A percentile compares a stretch with the other conserved stretches of the same genome.
Conservation (phyloP, 805 yeast species). For the Nakazawaea holstii region DNA sequence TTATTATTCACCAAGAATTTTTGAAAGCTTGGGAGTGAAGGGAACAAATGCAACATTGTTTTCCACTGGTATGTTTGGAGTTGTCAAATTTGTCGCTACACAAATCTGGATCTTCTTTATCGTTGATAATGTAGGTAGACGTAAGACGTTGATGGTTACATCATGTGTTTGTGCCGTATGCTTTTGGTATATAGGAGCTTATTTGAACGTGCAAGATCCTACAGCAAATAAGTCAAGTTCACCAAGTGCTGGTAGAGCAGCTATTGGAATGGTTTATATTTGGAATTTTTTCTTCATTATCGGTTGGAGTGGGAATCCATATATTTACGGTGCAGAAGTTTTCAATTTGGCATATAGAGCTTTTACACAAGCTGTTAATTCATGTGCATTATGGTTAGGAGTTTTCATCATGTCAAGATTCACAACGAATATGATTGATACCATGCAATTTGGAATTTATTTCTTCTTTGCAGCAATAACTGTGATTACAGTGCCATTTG, state of each 20-base stretch:
- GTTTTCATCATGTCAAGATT: conserved; percentile 43
- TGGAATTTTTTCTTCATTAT: conserved; percentile 40
- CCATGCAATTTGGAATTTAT: conserved; percentile 39
- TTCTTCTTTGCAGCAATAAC: conserved; percentile 34
- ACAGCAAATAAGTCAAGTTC: conserved; percentile 19
- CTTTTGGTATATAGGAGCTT: conserved; percentile 46
- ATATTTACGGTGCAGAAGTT: conserved; percentile 42
- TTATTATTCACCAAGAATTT: conserved; percentile 47
- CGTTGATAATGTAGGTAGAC: conserved; percentile 42
- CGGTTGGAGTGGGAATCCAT: conserved; percentile 43
- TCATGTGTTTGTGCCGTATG: conserved; percentile 36
- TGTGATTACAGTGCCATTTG: conserved; percentile 23
- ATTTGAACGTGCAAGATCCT: conserved; percentile 34
- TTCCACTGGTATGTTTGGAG: conserved; percentile 50
- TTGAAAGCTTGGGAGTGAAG: conserved; percentile 42
- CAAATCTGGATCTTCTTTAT: conserved; percentile 38
- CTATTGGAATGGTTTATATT: conserved; percentile 38
- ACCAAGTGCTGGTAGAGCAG: conserved; percentile 37
- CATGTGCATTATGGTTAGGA: conserved; percentile 44
- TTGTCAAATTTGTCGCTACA: conserved; percentile 38
- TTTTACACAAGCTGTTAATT: conserved; percentile 36
- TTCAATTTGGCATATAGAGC: conserved; percentile 37
- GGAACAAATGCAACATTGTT: conserved; percentile 40
- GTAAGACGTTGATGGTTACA: conserved; percentile 32
- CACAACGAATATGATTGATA: conserved; percentile 37